Conservation (phyloP, 805 yeast genomes). For the Monosporozyma yasuniensis region DNA sequence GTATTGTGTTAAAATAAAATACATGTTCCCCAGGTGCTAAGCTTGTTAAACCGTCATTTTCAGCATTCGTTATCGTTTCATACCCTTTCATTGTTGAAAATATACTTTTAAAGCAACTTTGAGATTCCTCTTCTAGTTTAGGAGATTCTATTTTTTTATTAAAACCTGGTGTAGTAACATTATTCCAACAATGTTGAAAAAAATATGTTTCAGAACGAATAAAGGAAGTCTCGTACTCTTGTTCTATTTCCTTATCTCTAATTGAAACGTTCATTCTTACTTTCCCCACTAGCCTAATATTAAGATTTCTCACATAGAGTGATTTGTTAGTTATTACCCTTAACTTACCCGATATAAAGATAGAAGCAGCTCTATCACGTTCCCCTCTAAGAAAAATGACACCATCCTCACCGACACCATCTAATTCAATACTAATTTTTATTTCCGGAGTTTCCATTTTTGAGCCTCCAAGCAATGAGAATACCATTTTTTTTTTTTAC, state of each 20-base stretch:
- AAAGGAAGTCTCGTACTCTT: not conserved
- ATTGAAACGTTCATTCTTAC: conserved; percentile 53
- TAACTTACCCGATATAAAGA: conserved; percentile 65
- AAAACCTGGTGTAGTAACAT: not conserved
- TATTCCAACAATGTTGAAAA: conserved; percentile 75
- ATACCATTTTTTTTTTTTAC: no score
- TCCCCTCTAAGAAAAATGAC: conserved; percentile 76
- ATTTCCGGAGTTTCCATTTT: conserved; percentile 25
- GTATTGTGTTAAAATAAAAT: conserved; percentile 74
- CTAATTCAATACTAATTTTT: conserved; percentile 46
- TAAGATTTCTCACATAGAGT: conserved; percentile 52
- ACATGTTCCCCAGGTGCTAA: conserved; percentile 75
- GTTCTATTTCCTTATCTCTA: conserved; percentile 3
- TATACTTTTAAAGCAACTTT: conserved; percentile 7
- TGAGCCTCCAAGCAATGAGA: conserved; percentile 14
- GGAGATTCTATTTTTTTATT: not conserved
- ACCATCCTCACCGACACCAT: conserved; percentile 56
- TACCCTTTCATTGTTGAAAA: conserved; percentile 26
- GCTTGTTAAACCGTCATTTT: not conserved
- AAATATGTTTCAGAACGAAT: conserved; percentile 48
- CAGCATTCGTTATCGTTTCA: no score
- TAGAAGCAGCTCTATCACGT: conserved; percentile 69
- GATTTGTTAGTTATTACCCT: conserved; percentile 73
- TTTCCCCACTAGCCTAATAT: conserved; percentile 58
- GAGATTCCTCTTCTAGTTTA: not conserved